A percentile compares a stretch with the other conserved stretches of the same genome.
phyloP scores from a whole-genome alignment of 306 rosid genomes.

The Delonix regia region DNA sequence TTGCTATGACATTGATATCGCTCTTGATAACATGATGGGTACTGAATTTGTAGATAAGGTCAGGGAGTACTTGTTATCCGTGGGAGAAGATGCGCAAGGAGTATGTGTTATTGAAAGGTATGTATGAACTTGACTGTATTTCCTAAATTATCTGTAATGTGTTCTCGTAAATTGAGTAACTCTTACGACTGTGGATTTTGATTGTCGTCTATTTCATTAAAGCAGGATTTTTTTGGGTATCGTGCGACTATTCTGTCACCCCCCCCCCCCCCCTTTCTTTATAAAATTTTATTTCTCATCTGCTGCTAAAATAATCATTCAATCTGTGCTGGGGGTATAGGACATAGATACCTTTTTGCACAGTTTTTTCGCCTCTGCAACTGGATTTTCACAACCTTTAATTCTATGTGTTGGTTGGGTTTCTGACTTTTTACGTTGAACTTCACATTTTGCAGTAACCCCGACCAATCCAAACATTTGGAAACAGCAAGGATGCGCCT shows the following conservation, averaged over 20 bases:
- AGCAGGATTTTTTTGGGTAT: background rate
- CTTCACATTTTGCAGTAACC: constrained; percentile 69
- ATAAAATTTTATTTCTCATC: background rate
- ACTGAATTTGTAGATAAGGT: constrained; percentile 83
- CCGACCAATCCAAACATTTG: constrained; percentile 97
- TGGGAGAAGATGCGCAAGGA: constrained; percentile 88
- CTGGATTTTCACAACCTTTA: background rate
- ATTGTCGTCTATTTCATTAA: background rate
- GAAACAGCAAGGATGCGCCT: constrained; percentile 97
- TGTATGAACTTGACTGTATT: background rate
- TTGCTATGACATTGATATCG: constrained; percentile 90
- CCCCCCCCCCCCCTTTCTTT: background rate
- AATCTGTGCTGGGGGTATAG: constrained; percentile 9
- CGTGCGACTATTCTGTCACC: background rate
- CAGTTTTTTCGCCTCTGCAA: background rate
- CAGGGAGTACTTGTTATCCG: constrained; percentile 63
- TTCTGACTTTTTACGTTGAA: background rate
- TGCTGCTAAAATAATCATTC: background rate
- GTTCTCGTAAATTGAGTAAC: background rate
- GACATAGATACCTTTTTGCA: background rate
- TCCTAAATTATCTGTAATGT: background rate
- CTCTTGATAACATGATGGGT: constrained; percentile 90
- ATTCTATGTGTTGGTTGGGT: constrained; percentile 1
- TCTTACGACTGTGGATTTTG: background rate
- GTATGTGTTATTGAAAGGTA: constrained; percentile 84